phyloP scores from a whole-genome alignment of 371 early-diverging fungal species.

The Coemansia sp. region DNA sequence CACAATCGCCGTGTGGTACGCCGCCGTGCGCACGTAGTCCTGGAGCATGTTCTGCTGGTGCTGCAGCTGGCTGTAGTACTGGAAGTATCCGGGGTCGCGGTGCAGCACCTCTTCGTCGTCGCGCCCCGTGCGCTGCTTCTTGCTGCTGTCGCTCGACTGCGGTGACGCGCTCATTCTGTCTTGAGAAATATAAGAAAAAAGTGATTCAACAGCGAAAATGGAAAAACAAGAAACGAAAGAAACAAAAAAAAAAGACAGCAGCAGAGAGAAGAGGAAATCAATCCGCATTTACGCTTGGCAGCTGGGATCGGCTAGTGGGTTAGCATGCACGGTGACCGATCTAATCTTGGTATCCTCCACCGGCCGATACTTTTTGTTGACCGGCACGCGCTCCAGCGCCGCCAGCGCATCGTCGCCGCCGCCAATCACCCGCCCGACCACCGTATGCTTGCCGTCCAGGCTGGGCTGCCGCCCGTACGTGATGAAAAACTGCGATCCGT shows the following conservation, averaged over 20 bases:
- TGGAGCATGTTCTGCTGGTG: constrained; percentile 99
- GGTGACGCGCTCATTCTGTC: neutral
- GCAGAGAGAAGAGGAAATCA: neutral
- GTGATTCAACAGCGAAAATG: neutral
- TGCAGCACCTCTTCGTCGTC: constrained; percentile 49
- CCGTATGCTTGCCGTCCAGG: constrained; percentile 96
- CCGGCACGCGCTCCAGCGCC: constrained; percentile 82
- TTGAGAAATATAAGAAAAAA: constrained; percentile 4
- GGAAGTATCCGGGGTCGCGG: constrained; percentile 83
- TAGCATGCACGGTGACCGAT: constrained; percentile 90
- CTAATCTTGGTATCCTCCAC: constrained; percentile 77
- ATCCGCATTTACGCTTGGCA: neutral
- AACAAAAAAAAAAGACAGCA: neutral
- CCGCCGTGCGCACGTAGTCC: constrained; percentile 90
- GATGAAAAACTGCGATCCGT: constrained; percentile 98
- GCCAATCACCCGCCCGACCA: constrained; percentile 91
- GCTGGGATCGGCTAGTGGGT: constrained; percentile 81
- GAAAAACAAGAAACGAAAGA: too few relatives aligned
- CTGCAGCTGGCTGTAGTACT: constrained; percentile 93
- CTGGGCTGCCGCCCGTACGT: constrained; percentile 89
- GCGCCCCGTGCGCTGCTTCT: constrained; percentile 18
- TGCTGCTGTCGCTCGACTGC: constrained; percentile 2
- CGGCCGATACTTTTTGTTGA: constrained; percentile 83
- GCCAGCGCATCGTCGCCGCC: constrained; percentile 84
- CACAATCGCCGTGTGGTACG: constrained; percentile 90